Conservation (phyloP, 2,329 filamentous ascomycete species). For the Aspergillus sp. region DNA sequence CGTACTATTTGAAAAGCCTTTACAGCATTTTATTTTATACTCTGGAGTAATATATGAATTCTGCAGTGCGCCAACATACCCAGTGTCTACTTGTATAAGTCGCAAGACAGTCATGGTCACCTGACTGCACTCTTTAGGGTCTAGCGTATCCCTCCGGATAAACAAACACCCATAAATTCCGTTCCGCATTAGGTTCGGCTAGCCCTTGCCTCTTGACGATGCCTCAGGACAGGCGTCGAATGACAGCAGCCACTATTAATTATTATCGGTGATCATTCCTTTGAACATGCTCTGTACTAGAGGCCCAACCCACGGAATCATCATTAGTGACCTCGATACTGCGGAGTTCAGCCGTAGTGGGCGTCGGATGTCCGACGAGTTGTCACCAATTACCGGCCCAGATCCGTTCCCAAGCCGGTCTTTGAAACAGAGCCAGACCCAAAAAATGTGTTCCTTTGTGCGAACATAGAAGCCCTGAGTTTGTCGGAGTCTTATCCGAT, state of each 20-base stretch:
- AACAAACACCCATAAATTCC: too few species aligned
- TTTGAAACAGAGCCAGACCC: too few species aligned
- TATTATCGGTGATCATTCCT: not conserved
- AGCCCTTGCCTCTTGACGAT: not conserved
- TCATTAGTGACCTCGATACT: not conserved
- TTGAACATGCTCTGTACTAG: too few species aligned
- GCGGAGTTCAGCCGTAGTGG: conserved; percentile 1
- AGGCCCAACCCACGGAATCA: not conserved
- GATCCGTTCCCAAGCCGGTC: not conserved
- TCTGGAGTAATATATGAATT: too few species aligned
- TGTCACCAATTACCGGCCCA: not conserved
- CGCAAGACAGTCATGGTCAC: not conserved
- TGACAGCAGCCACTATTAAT: not conserved
- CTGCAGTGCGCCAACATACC: too few species aligned
- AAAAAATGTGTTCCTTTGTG: not conserved
- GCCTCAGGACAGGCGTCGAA: not conserved
- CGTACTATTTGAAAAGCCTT: not conserved
- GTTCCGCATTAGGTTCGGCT: not conserved
- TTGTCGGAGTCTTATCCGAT: not conserved
- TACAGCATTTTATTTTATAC: too few species aligned
- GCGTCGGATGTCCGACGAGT: not conserved
- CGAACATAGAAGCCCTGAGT: not conserved
- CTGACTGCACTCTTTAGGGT: not conserved
- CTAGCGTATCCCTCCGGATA: too few species aligned
- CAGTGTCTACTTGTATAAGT: too few species aligned